phyloP scores from a whole-genome alignment of 345 rosid species.

The Durio zibethinus region DNA sequence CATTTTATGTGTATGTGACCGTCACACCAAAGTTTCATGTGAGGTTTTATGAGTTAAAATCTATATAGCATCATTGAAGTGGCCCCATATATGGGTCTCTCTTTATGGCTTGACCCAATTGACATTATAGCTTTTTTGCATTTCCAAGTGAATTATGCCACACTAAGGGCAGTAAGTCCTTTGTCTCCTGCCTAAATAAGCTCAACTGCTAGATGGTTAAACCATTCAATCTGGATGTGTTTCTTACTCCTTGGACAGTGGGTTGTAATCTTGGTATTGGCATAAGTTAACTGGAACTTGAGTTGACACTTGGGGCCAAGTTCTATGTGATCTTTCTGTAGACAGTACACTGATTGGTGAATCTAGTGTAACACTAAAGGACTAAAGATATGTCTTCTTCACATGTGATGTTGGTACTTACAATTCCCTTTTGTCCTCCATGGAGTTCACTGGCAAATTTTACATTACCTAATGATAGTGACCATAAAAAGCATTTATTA shows the following conservation, averaged over 20 bases:
- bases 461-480: slow-evolving; percentile 20
- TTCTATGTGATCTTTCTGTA: slow-evolving; percentile 8
- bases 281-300: slow-evolving; percentile 9
- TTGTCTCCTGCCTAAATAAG: not conserved
- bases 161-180: not conserved
- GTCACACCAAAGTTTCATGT: slow-evolving; percentile 18
- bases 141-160: slow-evolving; percentile 2
- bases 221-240: not conserved
- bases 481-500: not conserved
- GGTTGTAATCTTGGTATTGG: not conserved
- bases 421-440: slow-evolving; percentile 5
- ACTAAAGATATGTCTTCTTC: slow-evolving; percentile 17
- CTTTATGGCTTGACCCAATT: slow-evolving; percentile 8
- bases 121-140: slow-evolving; percentile 5
- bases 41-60: slow-evolving; percentile 14
- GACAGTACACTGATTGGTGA: slow-evolving; percentile 13
- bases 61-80: slow-evolving; percentile 11
- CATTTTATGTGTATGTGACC: slow-evolving; percentile 16
- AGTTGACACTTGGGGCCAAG: slow-evolving; percentile 8
- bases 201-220: not conserved
- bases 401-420: slow-evolving; percentile 17
- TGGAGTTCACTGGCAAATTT: slow-evolving; percentile 3
- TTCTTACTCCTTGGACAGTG: slow-evolving; percentile 2
- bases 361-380: slow-evolving; percentile 2
- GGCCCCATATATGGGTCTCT: slow-evolving; percentile 23